A percentile compares a stretch with the other conserved stretches of the same genome.
Evolutionary conservation across 139 green algal species (phyloP).

Genomic region (Chlorella sp.): DNA sequence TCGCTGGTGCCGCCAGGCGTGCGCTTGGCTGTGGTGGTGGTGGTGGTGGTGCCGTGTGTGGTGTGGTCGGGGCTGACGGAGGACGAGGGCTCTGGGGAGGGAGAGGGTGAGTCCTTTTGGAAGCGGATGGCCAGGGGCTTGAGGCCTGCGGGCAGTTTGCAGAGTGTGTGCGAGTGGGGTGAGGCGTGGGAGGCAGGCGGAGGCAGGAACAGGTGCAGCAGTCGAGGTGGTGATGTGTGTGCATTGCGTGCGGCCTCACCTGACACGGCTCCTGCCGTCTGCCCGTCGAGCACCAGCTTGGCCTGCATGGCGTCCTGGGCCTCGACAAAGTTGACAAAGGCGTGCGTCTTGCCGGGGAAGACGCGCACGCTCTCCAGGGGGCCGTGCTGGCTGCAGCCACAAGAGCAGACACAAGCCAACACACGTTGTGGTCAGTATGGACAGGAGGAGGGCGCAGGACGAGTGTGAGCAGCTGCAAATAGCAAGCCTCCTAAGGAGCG

Average conservation of each 20-base stretch:
- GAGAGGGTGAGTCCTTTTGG: constrained; percentile 41
- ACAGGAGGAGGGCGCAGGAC: too few species aligned
- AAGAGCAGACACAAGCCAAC: neutral
- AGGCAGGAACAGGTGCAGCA: too few species aligned
- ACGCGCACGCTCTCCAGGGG: constrained; percentile 56
- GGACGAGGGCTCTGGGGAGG: neutral
- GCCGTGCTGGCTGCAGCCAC: constrained; percentile 35
- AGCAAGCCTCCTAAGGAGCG: too few species aligned
- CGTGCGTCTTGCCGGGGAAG: constrained; percentile 75
- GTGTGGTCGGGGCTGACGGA: neutral
- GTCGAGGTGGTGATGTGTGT: too few species aligned
- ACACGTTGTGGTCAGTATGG: too few species aligned
- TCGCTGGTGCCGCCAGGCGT: too few species aligned
- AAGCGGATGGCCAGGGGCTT: constrained; percentile 65
- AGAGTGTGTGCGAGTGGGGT: too few species aligned
- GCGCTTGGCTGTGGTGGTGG: too few species aligned
- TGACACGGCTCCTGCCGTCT: constrained; percentile 43
- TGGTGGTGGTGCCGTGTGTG: too few species aligned
- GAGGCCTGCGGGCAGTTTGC: neutral
- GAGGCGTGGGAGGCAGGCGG: too few species aligned
- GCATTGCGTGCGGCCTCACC: too few species aligned
- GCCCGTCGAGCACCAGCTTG: constrained; percentile 54
- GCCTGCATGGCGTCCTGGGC: constrained; percentile 29
- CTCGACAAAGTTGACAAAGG: constrained; percentile 60
- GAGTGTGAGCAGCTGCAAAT: too few species aligned